Evolutionary conservation across 257 asterid genomes (phyloP), one percentile per base, ranked within the genome.

Genomic region (Eucommia ulmoides): DNA sequence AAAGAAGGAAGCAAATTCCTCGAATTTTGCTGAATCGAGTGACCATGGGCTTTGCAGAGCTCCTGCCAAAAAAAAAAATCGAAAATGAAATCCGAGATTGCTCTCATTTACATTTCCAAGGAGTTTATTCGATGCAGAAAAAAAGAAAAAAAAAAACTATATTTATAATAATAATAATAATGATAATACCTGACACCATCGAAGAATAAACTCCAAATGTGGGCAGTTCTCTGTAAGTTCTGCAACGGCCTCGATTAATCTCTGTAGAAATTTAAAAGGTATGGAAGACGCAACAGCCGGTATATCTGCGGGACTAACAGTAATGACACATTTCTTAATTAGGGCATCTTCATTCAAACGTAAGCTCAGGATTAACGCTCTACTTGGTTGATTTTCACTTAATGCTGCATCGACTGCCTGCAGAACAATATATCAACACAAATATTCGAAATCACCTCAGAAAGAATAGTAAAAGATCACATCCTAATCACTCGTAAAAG

Each of bases 371-470:
- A 86, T 71, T 67, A 91, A 19, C 46, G 98, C 98, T 66, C 86
- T 74, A 62, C 49, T 70, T 14, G 82, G 74, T 65, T 86, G 78
- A 63, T 66, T 74, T 29, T 75, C 84, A 46, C 61, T 63, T 2
- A 91, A 63, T 50, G 98, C 98, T 62, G 74, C 85, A 61, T 80
- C 92, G 54, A 86, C 92, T 2, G 94, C 96, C 98, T 89, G 65
- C 55, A 60, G 50, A 59, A 49, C 55, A 55, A 50, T n/a, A n/a
- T n/a, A n/a, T n/a, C n/a, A n/a, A n/a, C n/a, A n/a, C n/a, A n/a
- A n/a, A n/a, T n/a, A n/a, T n/a, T n/a, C n/a, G n/a, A n/a, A n/a
- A n/a, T n/a, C n/a, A n/a, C n/a, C n/a, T n/a, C n/a, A n/a, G n/a
- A n/a, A n/a, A n/a, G n/a, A n/a, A n/a, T n/a, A n/a, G n/a, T n/a